These are phyloP conservation scores for Buddleja alternifolia DNA, from an alignment of 257 asterid species.

Conservation along the genomic window DNA sequence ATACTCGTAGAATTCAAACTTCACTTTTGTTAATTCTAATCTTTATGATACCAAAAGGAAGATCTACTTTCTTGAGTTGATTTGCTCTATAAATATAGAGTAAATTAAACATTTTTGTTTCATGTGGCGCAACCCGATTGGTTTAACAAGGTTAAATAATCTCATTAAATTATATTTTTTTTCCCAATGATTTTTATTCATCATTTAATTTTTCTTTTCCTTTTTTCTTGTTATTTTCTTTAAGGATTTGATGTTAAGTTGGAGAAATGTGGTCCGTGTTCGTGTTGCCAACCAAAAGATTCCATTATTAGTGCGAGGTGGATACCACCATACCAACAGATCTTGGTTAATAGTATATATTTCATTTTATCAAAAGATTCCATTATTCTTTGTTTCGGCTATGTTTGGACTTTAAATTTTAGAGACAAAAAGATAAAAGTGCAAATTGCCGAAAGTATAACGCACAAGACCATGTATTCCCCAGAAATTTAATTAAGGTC, in stretches of 20 bases:
- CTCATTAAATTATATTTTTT: not conserved
- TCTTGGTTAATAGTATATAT: too few species aligned
- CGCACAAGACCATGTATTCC: too few species aligned
- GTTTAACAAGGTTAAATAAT: conserved; percentile 8
- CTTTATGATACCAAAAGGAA: not conserved
- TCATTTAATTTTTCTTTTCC: too few species aligned
- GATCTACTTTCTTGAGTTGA: not conserved
- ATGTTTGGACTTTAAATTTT: too few species aligned
- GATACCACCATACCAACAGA: conserved; percentile 17
- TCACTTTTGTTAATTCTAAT: not conserved
- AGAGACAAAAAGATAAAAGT: too few species aligned
- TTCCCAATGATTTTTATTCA: too few species aligned
- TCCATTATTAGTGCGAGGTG: too few species aligned
- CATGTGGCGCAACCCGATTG: conserved; percentile 31
- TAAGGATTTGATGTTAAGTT: not conserved
- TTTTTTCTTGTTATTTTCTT: not conserved
- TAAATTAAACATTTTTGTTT: not conserved
- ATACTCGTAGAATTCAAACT: conserved; percentile 12
- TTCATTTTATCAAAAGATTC: too few species aligned
- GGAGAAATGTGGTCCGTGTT: conserved; percentile 33
- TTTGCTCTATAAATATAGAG: not conserved
- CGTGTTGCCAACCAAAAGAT: conserved; percentile 33
- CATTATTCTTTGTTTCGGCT: too few species aligned
- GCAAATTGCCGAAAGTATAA: too few species aligned
- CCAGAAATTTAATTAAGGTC: too few species aligned